Base-by-base conservation (phyloP, 495 filamentous ascomycete genomes). In the Margaritispora aquatica region DNA sequence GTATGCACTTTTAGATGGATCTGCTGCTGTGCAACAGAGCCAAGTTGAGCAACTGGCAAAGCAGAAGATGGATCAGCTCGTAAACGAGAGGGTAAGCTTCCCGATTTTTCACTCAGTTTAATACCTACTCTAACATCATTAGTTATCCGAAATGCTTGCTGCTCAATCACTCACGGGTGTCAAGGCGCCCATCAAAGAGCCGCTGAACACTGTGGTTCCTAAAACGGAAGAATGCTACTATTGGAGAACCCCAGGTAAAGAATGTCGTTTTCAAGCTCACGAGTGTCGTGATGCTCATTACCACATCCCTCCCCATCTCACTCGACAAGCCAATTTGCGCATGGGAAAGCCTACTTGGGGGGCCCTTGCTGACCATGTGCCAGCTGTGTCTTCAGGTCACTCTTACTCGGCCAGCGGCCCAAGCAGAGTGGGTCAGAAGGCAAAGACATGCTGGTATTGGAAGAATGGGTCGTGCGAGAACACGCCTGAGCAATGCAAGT, bases 401-500 rank as follows among this genome's bases (percentile, higher is more conserved):
- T 21, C 19, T n/a, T n/a, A n/a, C n/a, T n/a, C n/a, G n/a, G n/a
- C n/a, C n/a, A n/a, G n/a, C n/a, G n/a, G n/a, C n/a, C n/a, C n/a
- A n/a, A n/a, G n/a, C n/a, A n/a, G n/a, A n/a, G n/a, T n/a, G 38
- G 38, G 21, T 19, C 20, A n/a, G n/a, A n/a, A n/a, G n/a, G n/a
- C n/a, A 24, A 51, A 54, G 21, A 59, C 61, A 1, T 63, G 61
- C 34, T 58, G 44, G 23, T 63, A 55, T 48, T 63, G 61, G 61
- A 52, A 57, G 0, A 59, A 51, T 10, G 61, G 51, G 1, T 36
- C 55, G 24, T 63, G 61, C 24, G n/a, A 26, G 11, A 55, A 52
- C 24, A 26, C 27, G 1, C 48, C 56, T 31, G 57, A 56, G 9
- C 24, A 47, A 17, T 63, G 61, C 26, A 63, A 63, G 52, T 63